Evolutionary conservation across 768 basidiomycete species (phyloP).

Genomic region (Macrolepiota dolichaula): DNA sequence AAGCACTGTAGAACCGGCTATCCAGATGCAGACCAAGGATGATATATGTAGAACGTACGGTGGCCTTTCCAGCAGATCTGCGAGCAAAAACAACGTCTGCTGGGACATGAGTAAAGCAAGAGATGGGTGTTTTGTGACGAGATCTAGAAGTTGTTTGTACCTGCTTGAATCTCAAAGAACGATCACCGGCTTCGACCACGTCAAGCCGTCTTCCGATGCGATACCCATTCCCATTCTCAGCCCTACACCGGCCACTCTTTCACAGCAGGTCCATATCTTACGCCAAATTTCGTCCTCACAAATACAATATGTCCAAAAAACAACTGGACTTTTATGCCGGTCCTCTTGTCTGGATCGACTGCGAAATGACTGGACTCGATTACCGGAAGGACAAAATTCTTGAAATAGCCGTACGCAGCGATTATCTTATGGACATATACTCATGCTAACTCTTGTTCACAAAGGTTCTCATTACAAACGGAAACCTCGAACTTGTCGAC

Average conservation of each 20-base stretch:
- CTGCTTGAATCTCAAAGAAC: neutral
- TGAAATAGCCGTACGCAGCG: constrained; percentile 66
- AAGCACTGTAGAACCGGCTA: constrained; percentile 27
- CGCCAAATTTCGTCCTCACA: constrained; percentile 2
- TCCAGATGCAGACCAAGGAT: neutral
- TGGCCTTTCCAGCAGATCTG: neutral
- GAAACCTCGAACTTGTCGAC: constrained; percentile 77
- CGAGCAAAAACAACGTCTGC: neutral
- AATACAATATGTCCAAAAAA: constrained; percentile 13
- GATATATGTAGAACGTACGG: neutral
- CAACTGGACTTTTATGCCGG: constrained; percentile 44
- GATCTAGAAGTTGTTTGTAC: neutral
- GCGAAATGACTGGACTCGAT: constrained; percentile 83
- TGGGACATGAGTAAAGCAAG: neutral
- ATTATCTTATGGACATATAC: neutral
- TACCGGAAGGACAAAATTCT: constrained; percentile 65
- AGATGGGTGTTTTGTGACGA: neutral
- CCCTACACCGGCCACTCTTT: neutral
- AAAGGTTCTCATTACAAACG: constrained; percentile 85
- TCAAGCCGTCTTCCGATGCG: neutral
- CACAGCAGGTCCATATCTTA: neutral
- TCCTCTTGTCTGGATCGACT: constrained; percentile 82
- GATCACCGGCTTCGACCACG: neutral
- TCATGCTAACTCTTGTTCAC: neutral
- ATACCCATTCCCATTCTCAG: neutral